Percentiles rank a stretch among this genome's conserved stretches.
phyloP scores from a whole-genome alignment of 1,139 yeast genomes.

The Zygosaccharomyces sapae region DNA sequence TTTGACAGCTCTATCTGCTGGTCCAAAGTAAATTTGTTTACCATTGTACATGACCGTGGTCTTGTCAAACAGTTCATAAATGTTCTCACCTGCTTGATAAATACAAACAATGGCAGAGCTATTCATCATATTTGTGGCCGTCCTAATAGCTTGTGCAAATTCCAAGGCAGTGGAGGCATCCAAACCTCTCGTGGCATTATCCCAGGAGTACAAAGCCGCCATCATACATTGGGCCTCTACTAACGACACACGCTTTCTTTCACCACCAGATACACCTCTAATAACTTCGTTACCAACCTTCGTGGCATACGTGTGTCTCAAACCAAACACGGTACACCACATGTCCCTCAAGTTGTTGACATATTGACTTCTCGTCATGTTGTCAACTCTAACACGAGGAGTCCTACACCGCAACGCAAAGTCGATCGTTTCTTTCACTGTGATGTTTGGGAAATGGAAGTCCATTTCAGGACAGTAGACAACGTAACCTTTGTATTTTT shows the following conservation, averaged over 20 bases:
- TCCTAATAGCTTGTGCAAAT: slow-evolving; percentile 57
- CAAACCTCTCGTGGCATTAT: slow-evolving; percentile 69
- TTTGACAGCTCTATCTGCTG: slow-evolving; percentile 48
- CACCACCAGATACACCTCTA: slow-evolving; percentile 65
- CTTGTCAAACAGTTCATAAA: slow-evolving; percentile 59
- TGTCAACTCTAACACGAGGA: slow-evolving; percentile 50
- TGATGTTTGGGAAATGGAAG: slow-evolving; percentile 58
- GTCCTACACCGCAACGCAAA: slow-evolving; percentile 59
- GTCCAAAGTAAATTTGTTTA: slow-evolving; percentile 57
- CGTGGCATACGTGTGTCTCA: slow-evolving; percentile 51
- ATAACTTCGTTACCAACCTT: slow-evolving; percentile 59
- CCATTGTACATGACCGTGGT: slow-evolving; percentile 60
- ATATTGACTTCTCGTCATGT: slow-evolving; percentile 46
- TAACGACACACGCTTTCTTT: slow-evolving; percentile 57
- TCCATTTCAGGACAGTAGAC: slow-evolving; percentile 61
- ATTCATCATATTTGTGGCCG: slow-evolving; percentile 53
- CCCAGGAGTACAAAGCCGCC: slow-evolving; percentile 63
- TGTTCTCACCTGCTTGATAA: slow-evolving; percentile 67
- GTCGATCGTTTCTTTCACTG: slow-evolving; percentile 58
- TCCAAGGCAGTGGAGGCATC: slow-evolving; percentile 73
- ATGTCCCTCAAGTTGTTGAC: slow-evolving; percentile 47
- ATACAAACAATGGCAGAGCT: slow-evolving; percentile 57
- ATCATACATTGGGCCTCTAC: slow-evolving; percentile 60
- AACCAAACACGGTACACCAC: slow-evolving; percentile 55
- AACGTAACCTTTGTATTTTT: slow-evolving; percentile 47